Evolutionary conservation across 768 basidiomycete species (phyloP), one percentile per base, ranked within the genome.

Genomic region (Phlegmacium glaucopus): DNA sequence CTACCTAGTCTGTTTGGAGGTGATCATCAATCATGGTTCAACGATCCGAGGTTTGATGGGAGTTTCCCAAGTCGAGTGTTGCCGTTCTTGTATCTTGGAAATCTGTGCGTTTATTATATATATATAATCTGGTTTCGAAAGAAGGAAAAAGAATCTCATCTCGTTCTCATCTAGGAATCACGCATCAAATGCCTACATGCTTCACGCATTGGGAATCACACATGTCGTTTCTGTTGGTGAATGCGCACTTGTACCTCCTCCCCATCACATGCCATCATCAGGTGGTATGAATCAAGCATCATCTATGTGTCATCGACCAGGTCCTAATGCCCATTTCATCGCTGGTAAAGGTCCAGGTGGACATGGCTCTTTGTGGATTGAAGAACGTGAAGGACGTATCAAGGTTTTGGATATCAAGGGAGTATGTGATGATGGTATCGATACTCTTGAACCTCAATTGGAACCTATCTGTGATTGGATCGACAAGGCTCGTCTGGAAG

Each of bases 171-270:
- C 28, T 59, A 92, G 92, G 64, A 91, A 93, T 57, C 95, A 98
- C 57, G 95, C 95, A 0, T 74, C 85, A 22, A 98, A 98, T 65
- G 93, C 84, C 44, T 90, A 90, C 59, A 96, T 98, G 94, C 82
- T 98, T 3, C 89, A 94, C 58, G 91, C 92, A 3, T 79, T 98
- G 12, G 93, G 93, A 18, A 94, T 98, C 58, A 95, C 94, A 2
- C 94, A 98, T 62, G 94, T 98, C 52, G 94, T 98, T 25, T 94
- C 90, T 8, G 93, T 97, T 3, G 95, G 95, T 41, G 95, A 97
- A 72, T 93, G 91, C 51, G 90, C 94, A 9, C 80, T 96, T 17
- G 74, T 87, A 3, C 91, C 93, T 4, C 90, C 92, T 13, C 73
- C 82, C 3, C 72, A 79, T 55, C 68, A 74, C 48, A 60, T 63